Base-by-base conservation (phyloP, 2,329 filamentous ascomycete species). In the Emergomyces orientalis region DNA sequence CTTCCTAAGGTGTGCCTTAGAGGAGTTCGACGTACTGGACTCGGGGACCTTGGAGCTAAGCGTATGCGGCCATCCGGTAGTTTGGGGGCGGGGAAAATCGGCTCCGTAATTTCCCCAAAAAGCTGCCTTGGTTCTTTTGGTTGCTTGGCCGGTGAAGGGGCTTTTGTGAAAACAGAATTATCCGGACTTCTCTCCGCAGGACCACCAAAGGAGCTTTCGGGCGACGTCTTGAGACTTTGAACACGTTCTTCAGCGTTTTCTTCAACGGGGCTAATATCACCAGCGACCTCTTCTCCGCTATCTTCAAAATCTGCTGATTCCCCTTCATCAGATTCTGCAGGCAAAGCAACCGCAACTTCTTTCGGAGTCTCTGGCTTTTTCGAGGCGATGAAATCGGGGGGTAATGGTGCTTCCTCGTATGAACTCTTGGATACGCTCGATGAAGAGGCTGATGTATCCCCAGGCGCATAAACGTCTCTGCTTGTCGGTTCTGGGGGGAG, bases 401-500 rank as follows among this genome's bases (percentile, higher is more conserved):
- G 70, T 49, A 71, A 62, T 60, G 76, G 75, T 5, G 72, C 74
- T 58, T 78, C 77, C 11, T 79, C 76, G 52, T 70, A 63, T 6
- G 76, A 77, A 49, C 67, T 71, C 60, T 75, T 76, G 5, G 76
- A 78, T 5, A 75, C 73, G 61, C 75, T 74, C 3, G 77, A 78
- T 4, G 78, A 78, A 9, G 78, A 80, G 9, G 74, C 76, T 3
- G 79, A 79, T n/a, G 78, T 80, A 63, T 81, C 79, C 5, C 78
- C 79, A 32, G 78, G 74, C 9, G 75, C 75, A 68, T 80, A 81
- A 14, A 67, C 72, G 45, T 72, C 73, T 68, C 75, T 79, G 64
- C 77, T 81, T n/a, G 77, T 78, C 5, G 79, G 66, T 49, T 81
- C 78, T 19, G 79, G 79, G 4, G 79, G 79, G 43, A 81, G 69